Evolutionary conservation across 2,329 filamentous ascomycete species (phyloP).

Genomic region (Pyrenophora tritici-repentis): DNA sequence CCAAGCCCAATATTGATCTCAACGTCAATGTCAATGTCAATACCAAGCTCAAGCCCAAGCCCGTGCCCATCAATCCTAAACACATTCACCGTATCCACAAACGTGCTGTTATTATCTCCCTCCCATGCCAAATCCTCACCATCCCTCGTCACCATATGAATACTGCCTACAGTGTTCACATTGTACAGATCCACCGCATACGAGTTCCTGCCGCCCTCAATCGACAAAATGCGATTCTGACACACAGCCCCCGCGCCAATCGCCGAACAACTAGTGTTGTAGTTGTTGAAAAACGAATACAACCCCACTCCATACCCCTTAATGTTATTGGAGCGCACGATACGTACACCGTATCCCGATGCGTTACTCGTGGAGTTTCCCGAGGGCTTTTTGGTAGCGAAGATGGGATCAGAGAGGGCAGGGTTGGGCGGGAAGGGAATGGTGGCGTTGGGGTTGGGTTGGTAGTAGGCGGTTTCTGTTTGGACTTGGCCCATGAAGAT

Average conservation of each 20-base stretch:
- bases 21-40: too few species aligned
- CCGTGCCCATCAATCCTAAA: constrained; percentile 24
- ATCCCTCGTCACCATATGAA: constrained; percentile 54
- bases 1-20: background rate
- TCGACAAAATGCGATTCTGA: constrained; percentile 55
- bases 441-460: constrained; percentile 76
- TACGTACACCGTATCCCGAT: constrained; percentile 66
- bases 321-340: constrained; percentile 62
- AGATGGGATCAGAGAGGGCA: constrained; percentile 70
- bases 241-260: constrained; percentile 46
- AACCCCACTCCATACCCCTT: constrained; percentile 67
- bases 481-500: constrained; percentile 85
- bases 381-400: constrained; percentile 44
- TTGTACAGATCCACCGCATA: constrained; percentile 52
- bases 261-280: constrained; percentile 50
- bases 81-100: constrained; percentile 43
- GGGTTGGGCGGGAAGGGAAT: constrained; percentile 66
- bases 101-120: constrained; percentile 55
- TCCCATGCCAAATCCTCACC: constrained; percentile 51
- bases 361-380: constrained; percentile 23
- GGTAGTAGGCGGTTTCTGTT: constrained; percentile 85
- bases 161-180: constrained; percentile 54
- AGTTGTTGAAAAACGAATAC: constrained; percentile 72
- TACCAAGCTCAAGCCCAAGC: constrained; percentile 3
- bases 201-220: constrained; percentile 48